Base-by-base conservation (phyloP, 2,329 filamentous ascomycete genomes). In the Alternaria ventricosa region DNA sequence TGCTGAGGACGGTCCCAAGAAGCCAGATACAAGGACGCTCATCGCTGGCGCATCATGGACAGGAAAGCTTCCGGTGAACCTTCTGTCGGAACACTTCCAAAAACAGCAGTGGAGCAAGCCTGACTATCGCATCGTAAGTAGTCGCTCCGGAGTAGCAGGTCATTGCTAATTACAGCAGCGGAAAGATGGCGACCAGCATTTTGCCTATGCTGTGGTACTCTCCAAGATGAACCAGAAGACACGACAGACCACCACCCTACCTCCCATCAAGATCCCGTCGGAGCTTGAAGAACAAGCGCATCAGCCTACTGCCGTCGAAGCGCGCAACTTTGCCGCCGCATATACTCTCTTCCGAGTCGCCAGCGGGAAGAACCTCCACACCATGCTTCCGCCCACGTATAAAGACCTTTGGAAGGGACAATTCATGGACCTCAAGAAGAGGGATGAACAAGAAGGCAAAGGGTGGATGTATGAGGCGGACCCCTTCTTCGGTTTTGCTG, bases 11-110 rank as follows among this genome's bases (percentile, higher is more conserved):
- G 81, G 78, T 7, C 84, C 83, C n/a, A 89, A 88, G 78, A 88
- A 87, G 71, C 87, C 88, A 44, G 85, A 88, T 53, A 87, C 86
- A 22, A 83, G 87, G 80, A 93, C 96, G 71, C 84, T 99, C 69
- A 97, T 99, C 75, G 96, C 94, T 45, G 96, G 96, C 53, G 89
- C 93, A 62, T 97, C 94, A 71, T 99, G 96, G 96, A 99, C 96
- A 0, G 96, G 96, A 44, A 99, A 99, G 79, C 84, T 99, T 30
- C 96, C 96, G 1, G 92, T 97, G 68, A 97, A 97, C 77, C 86
- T 98, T 73, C 87, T 98, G 67, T 93, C 92, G 36, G 96, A 98
- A 84, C 92, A 97, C 81, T 97, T 94, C 74, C 94, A 97, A 82
- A 96, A 95, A 80, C 92, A 97, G 79, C 93, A 93, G 78, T 99